A percentile compares a stretch with the other conserved stretches of the same genome.
phyloP scores from a whole-genome alignment of 2,329 filamentous ascomycete genomes.

The Endoconidiophora polonica region DNA sequence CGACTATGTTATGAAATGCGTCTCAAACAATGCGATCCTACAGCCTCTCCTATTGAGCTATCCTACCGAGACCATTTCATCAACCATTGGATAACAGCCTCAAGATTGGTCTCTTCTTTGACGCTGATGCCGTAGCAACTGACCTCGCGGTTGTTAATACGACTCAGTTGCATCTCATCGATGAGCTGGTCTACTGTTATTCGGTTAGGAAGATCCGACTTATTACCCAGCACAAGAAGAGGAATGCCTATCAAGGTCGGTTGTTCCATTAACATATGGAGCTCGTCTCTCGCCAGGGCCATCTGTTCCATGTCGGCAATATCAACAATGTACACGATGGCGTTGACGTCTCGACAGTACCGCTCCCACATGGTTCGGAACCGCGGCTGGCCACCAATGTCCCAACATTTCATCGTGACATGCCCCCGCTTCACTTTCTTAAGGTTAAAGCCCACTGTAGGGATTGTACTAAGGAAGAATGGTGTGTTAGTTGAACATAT shows the following conservation, averaged over 20 bases:
- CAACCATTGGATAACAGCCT: conserved; percentile 91
- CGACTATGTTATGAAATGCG: not conserved
- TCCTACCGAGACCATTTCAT: conserved; percentile 62
- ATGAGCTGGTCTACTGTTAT: conserved; percentile 90
- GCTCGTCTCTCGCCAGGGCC: conserved; percentile 75
- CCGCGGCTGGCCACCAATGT: conserved; percentile 87
- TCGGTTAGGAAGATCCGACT: conserved; percentile 85
- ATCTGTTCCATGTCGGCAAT: conserved; percentile 72
- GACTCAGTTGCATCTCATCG: conserved; percentile 76
- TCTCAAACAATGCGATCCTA: too few relatives aligned
- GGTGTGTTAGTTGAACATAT: conserved; percentile 1
- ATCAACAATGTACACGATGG: conserved; percentile 97
- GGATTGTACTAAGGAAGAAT: conserved; percentile 61
- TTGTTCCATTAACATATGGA: conserved; percentile 76
- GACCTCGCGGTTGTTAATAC: conserved; percentile 80
- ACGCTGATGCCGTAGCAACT: conserved; percentile 98
- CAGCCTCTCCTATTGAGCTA: conserved; percentile 17
- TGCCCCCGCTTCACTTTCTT: conserved; percentile 95
- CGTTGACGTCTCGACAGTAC: conserved; percentile 93
- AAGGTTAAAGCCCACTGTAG: conserved; percentile 98
- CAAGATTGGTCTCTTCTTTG: conserved; percentile 96
- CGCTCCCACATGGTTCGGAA: conserved; percentile 99
- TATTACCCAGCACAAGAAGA: conserved; percentile 87
- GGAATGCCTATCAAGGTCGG: conserved; percentile 77
- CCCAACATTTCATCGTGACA: conserved; percentile 98